These are phyloP conservation scores for Leccinum uliginosum DNA, from an alignment of 768 basidiomycete species.

Conservation along the genomic window DNA sequence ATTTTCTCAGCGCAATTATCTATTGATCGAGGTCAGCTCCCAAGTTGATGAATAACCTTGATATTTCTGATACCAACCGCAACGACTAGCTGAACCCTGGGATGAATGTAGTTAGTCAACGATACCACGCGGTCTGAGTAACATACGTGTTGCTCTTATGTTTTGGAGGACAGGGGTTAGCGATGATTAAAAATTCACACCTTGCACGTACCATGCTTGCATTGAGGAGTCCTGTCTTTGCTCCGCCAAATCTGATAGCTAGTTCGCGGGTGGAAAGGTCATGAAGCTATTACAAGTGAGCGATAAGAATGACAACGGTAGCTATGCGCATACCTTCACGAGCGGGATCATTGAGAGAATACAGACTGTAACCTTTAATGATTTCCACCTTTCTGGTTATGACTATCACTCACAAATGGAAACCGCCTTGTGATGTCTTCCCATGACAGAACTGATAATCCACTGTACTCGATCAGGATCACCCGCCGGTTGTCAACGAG, in stretches of 20 bases:
- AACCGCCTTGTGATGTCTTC: constrained; percentile 47
- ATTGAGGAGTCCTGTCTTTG: constrained; percentile 75
- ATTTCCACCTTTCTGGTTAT: background rate
- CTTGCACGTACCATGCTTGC: constrained; percentile 61
- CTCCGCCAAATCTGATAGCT: constrained; percentile 69
- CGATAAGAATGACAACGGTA: background rate
- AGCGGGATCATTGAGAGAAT: constrained; percentile 72
- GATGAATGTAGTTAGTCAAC: background rate
- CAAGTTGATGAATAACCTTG: background rate
- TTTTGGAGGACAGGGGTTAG: constrained; percentile 7
- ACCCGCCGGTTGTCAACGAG: background rate
- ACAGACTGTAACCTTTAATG: constrained; percentile 41
- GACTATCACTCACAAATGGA: constrained; percentile 50
- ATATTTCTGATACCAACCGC: constrained; percentile 47
- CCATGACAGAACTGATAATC: constrained; percentile 46
- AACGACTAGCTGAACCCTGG: constrained; percentile 60
- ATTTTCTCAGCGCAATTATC: constrained; percentile 78
- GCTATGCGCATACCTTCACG: constrained; percentile 50
- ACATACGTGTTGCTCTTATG: constrained; percentile 64
- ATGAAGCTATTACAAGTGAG: constrained; percentile 48
- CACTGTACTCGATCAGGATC: constrained; percentile 39
- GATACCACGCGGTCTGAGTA: background rate
- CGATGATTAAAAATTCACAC: background rate
- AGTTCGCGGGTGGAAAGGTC: constrained; percentile 74
- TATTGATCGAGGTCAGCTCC: background rate